These are phyloP conservation scores for Hymenoscyphus linearis DNA, from an alignment of 2,329 filamentous ascomycete species.

Conservation along the genomic window DNA sequence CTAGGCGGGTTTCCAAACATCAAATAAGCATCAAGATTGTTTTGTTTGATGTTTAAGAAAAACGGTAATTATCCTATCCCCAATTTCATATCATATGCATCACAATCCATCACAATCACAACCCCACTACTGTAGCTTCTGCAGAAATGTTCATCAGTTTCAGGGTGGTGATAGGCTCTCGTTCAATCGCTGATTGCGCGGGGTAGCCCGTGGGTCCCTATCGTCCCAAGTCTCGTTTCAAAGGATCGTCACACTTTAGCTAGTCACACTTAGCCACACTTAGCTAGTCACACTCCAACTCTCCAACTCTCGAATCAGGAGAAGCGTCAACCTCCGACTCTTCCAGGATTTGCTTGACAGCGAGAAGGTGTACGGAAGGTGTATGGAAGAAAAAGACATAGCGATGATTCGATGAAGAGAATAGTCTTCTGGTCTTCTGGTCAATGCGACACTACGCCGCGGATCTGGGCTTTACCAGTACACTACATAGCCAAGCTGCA, in stretches of 20 bases:
- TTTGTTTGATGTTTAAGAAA: neutral
- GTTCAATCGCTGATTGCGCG: neutral
- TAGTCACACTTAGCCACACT: no score
- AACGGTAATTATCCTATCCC: neutral
- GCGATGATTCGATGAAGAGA: no score
- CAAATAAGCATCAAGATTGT: neutral
- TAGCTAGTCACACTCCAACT: neutral
- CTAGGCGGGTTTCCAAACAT: neutral
- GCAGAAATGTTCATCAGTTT: neutral
- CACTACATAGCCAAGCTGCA: no score
- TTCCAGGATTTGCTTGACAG: no score
- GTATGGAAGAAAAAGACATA: no score
- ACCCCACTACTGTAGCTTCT: neutral
- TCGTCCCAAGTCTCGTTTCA: neutral
- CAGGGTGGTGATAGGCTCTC: neutral
- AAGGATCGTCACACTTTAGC: neutral
- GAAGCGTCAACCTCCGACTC: no score
- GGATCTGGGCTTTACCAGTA: no score
- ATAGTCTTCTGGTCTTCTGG: no score
- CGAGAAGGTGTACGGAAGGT: no score
- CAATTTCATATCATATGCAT: neutral
- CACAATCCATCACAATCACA: neutral
- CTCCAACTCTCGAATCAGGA: neutral
- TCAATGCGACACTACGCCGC: no score
- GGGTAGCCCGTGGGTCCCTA: neutral